Base-by-base conservation (phyloP, 2,329 filamentous ascomycete genomes). In the Claviceps monticola region DNA sequence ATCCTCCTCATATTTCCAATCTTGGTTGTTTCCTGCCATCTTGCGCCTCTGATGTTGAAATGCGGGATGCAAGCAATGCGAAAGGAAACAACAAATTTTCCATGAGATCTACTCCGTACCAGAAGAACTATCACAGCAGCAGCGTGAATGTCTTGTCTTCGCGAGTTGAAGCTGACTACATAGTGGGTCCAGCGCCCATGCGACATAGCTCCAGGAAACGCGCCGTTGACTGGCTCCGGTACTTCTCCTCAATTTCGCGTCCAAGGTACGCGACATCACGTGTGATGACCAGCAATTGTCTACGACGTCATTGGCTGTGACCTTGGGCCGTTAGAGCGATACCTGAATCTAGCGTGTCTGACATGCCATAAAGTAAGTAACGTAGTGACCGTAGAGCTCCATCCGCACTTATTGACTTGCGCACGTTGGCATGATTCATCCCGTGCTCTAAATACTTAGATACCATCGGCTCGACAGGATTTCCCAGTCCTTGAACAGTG, bases 1-100 rank as follows among this genome's bases (percentile, higher is more conserved):
- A 5, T 80, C 74, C 4, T 74, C 72, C 4, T 74, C 72, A 46
- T 63, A 69, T 62, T 66, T 71, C 61, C 72, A 74, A 21, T 79
- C 74, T 46, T 65, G 60, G 29, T 60, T 63, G 13, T 49, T 56
- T 43, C 66, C 66, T 34, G 63, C 59, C 67, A 69, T 70, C 48
- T 21, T 53, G 29, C 29, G 44, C n/a, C 5, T 26, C 16, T 29
- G 4, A 13, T 17, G 4, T 17, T 23, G 8, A 8, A n/a, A 8
- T 29, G 4, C 3, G 21, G 16, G 11, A 4, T 45, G 14, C 5
- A 4, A n/a, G n/a, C 16, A 45, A 29, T 9, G 7, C 8, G 44
- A 29, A 7, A 5, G n/a, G 13, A 19, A 36, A 44, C 21, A 19
- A 19, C 14, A 3, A n/a, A 4, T 14, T 26, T 23, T 5, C 13